phyloP scores from a whole-genome alignment of 768 basidiomycete species.

The Auricularia sp. region DNA sequence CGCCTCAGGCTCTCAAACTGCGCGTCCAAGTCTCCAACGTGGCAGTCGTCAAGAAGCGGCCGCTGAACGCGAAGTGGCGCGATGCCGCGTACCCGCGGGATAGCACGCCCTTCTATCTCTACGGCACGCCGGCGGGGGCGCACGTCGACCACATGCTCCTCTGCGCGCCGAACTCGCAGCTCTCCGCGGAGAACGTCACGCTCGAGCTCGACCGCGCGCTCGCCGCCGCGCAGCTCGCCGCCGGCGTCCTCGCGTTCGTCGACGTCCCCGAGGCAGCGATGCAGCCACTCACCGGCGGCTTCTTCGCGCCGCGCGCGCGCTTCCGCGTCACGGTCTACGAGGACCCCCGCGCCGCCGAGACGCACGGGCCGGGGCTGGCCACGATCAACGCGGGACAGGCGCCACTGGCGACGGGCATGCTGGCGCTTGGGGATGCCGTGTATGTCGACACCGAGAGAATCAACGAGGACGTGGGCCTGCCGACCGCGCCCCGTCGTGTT shows the following conservation, averaged over 20 bases:
- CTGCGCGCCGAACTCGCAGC: constrained; percentile 19
- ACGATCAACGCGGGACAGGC: too few species aligned
- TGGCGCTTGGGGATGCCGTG: too few species aligned
- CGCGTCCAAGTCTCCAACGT: constrained; percentile 18
- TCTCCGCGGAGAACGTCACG: constrained; percentile 8
- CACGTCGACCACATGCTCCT: constrained; percentile 28
- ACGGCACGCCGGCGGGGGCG: constrained; percentile 20
- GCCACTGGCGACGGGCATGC: too few species aligned
- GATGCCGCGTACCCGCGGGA: constrained; percentile 20
- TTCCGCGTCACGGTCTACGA: not conserved
- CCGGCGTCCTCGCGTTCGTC: not conserved
- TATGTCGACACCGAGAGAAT: too few species aligned
- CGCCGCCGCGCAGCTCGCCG: not conserved
- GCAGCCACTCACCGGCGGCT: not conserved
- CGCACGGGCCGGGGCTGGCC: not conserved
- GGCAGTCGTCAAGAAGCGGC: constrained; percentile 21
- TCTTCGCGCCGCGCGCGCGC: not conserved
- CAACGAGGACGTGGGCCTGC: too few species aligned
- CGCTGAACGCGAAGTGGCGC: constrained; percentile 20
- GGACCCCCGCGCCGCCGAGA: not conserved
- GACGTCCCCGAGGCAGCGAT: not conserved
- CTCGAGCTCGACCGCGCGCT: not conserved
- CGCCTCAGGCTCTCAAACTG: not conserved
- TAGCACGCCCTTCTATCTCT: constrained; percentile 31
- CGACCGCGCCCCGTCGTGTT: too few species aligned